Evolutionary conservation across 2,329 filamentous ascomycete genomes (phyloP), one percentile per base, ranked within the genome.

Genomic region (Ophiocordyceps camponoti-leonardi): DNA sequence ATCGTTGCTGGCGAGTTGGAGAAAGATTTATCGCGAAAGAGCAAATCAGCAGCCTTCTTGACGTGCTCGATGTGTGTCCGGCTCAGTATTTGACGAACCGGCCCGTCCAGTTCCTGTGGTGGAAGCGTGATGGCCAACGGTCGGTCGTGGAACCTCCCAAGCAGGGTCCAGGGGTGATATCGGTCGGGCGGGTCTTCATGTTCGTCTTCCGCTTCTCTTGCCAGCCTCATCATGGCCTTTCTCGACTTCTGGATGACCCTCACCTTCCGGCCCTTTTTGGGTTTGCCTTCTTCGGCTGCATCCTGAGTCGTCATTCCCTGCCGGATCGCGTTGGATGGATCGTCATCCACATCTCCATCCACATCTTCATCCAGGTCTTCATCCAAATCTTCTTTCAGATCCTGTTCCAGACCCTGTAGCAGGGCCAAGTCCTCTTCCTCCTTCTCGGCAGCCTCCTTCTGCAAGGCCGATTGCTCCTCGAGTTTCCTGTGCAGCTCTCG

Each of bases 121-220:
- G 90, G 87, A 4, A 94, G 65, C n/a, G 75, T 70, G 14, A 95
- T 61, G 10, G 88, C 93, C 39, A 73, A 73, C 2, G 88, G 84
- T 20, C 68, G 72, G 1, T 84, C 86, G 43, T 77, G 72, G 58
- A 82, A 93, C 49, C 80, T 78, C n/a, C 84, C 87, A 40, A 78
- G 69, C 2, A 72, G 60, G 0, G 87, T 94, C 47, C 86, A 69
- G 3, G 81, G 79, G 61, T 96, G 92, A 19, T 80, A 69, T 18
- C 85, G 77, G 8, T 66, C 63, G 22, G 48, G 46, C 46, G 64
- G n/a, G 18, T 39, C 19, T 19, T 44, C 20, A 19, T 14, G 52
- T 61, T 44, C 48, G 65, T 39, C 43, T 14, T 26, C 43, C 58
- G 11, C 11, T 18, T 19, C 35, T 39, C 16, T 18, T 8, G 3